Evolutionary conservation across 305 asterid species (phyloP).

Genomic region (Fraxinus dipetala): DNA sequence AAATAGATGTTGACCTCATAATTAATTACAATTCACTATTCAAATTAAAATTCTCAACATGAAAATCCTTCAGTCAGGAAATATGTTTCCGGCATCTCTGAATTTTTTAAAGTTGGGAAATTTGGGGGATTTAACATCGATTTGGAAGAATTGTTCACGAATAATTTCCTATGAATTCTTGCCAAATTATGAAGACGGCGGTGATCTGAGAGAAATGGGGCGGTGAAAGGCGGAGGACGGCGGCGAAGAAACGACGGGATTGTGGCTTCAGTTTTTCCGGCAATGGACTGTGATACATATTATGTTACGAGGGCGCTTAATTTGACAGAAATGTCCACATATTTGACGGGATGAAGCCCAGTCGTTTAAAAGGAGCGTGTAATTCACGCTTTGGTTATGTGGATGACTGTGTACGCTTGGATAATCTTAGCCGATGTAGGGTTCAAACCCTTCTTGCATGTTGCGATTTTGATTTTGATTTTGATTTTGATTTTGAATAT

Average conservation of each 20-base stretch:
- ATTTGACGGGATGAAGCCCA: neutral
- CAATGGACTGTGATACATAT: conserved; percentile 25
- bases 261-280: neutral
- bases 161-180: conserved; percentile 21
- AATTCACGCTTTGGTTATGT: neutral
- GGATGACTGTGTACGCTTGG: neutral
- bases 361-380: neutral
- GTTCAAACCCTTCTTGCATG: neutral
- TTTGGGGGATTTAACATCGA: neutral
- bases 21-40: conserved; percentile 23
- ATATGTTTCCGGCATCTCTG: neutral
- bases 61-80: neutral
- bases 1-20: conserved; percentile 53
- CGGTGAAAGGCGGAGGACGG: conserved; percentile 12
- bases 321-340: conserved; percentile 23
- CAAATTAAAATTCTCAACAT: neutral
- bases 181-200: conserved; percentile 12
- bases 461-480: neutral
- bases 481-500: neutral
- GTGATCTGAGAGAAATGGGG: conserved; percentile 31
- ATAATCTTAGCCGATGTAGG: neutral
- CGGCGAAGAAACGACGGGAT: neutral
- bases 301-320: conserved; percentile 12
- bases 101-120: neutral
- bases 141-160: conserved; percentile 21